Base-by-base conservation (phyloP, 768 basidiomycete genomes). In the Phlebiopsis flavidoalba region DNA sequence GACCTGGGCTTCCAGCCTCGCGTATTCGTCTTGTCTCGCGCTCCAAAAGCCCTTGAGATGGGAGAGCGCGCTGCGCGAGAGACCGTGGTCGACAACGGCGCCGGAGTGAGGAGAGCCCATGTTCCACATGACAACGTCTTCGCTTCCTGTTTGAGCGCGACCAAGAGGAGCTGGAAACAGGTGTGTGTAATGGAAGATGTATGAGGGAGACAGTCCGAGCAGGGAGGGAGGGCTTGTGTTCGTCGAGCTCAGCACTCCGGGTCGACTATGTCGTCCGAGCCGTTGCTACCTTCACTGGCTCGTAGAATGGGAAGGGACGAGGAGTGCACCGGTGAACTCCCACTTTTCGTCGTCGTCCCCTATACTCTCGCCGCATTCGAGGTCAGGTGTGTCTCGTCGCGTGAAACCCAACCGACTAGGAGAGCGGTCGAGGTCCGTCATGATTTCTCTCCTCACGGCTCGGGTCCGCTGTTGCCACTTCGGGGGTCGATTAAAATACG, bases 11-110 rank as follows among this genome's bases (percentile, higher is more conserved):
- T 69, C 63, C 22, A 59, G 33, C 45, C 74, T 77, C 24, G 73
- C 70, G 80, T 80, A 84, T 54, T 79, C 76, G 52, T 81, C 82
- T 59, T 82, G 79, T 19, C 85, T 82, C 6, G 76, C 68, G 40
- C 75, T 73, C 88, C 88, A 89, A 64, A 89, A 79, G 70, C 73
- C 81, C 67, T 87, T 89, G 64, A 82, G 71, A 65, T 87, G 80
- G 14, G 77, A 72, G 37, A 89, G 77, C 1, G 83, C 82, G 60
- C 79, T 81, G 17, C 81, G 80, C 12, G 87, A 89, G 63, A 84
- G 78, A 1, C 88, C 88, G 66, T 82, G 87, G 62, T 89, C 77
- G 2, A 60, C 53, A 21, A 36, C 33, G 36, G 61, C 46, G 21
- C 31, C 50, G 26, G 17, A 53, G 24, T 8, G 52, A 43, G 3